Base-by-base conservation (phyloP, 1,139 yeast species). In the Geotrichum citri-aurantii region DNA sequence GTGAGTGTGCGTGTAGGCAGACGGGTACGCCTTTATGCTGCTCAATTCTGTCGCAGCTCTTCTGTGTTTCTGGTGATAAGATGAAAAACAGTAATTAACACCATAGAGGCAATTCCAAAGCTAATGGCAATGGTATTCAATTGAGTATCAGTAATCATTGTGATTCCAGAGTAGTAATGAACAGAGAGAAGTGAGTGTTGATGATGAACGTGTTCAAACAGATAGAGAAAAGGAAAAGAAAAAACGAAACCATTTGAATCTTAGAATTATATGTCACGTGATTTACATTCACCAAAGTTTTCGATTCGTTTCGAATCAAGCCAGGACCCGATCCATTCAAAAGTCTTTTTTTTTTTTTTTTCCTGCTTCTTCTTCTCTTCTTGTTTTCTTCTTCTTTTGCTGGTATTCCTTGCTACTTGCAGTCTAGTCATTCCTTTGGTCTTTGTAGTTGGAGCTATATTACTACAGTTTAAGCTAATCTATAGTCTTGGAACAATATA, bases 71-170 rank as follows among this genome's bases (percentile, higher is more conserved):
- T 74, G 44, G 75, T 70, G 49, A 81, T 71, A 50, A 79, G 71
- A 66, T 89, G 95, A 73, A 86, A 91, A 4, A 86, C 76, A 55
- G 88, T 75, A 55, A 91, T 87, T 65, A 91, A 78, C 2, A 83
- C 78, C 71, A 90, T 81, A 59, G 95, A 84, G 12, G 83, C 74
- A 60, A 89, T 72, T 6, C 97, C 97, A 67, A 88, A 85, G n/a
- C 83, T 74, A 57, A 88, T 79, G 57, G 90, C 95, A 57, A 89
- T 77, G 54, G 82, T 76, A 71, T 90, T 84, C 71, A 91, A 81
- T 73, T 90, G 93, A 61, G 78, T 77, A 77, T 90, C 97, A 24
- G 88, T 79, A 68, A 91, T 91, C 97, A 90, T 91, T 51, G 55
- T 68, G 55, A 17, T 50, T 40, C 19, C 48, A 26, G 14, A 24